A percentile compares a stretch with the other conserved stretches of the same genome.
Conservation (phyloP, 495 filamentous ascomycete species). For the Acidiella bohemica region DNA sequence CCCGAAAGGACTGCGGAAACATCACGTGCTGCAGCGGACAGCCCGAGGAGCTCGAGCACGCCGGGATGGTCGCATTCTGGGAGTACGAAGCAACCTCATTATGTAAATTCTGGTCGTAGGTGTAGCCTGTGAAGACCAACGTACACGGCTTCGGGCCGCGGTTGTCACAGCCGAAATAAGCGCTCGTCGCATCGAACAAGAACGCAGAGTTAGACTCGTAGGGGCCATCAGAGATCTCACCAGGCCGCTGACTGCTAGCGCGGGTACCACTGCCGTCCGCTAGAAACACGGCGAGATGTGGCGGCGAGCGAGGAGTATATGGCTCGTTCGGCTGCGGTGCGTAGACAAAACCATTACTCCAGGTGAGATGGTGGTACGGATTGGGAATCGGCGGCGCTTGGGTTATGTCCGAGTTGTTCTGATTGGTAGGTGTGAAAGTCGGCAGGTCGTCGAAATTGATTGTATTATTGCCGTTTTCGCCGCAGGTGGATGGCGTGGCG, state of each 20-base stretch:
- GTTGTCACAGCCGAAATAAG: slow-evolving; percentile 33
- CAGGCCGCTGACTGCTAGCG: slow-evolving; percentile 23
- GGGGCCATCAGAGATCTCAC: slow-evolving; percentile 35
- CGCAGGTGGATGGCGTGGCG: slow-evolving; percentile 19
- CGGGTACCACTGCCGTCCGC: slow-evolving; percentile 19
- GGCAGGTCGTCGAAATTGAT: slow-evolving; percentile 26
- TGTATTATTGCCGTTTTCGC: slow-evolving; percentile 26
- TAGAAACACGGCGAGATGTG: slow-evolving; percentile 33
- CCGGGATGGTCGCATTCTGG: slow-evolving; percentile 26
- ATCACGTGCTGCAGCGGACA: slow-evolving; percentile 29
- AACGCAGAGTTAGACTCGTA: slow-evolving; percentile 28
- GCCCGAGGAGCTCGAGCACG: slow-evolving; percentile 22
- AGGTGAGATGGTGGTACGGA: slow-evolving; percentile 35
- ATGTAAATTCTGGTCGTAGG: slow-evolving; percentile 16
- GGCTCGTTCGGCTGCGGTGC: slow-evolving; percentile 31
- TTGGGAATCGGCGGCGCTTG: slow-evolving; percentile 31
- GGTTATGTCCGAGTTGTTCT: slow-evolving; percentile 20
- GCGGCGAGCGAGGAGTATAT: slow-evolving; percentile 28
- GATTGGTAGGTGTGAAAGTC: slow-evolving; percentile 12
- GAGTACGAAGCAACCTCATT: slow-evolving; percentile 20
- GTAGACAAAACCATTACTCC: slow-evolving; percentile 31
- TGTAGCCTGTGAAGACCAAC: slow-evolving; percentile 30
- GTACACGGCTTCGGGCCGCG: slow-evolving; percentile 26
- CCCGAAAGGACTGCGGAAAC: slow-evolving; percentile 26
- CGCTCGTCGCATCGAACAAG: slow-evolving; percentile 33